phyloP scores from a whole-genome alignment of 225 moss, liverwort and hornwort species.

The Physcomitrellopsis africana region DNA sequence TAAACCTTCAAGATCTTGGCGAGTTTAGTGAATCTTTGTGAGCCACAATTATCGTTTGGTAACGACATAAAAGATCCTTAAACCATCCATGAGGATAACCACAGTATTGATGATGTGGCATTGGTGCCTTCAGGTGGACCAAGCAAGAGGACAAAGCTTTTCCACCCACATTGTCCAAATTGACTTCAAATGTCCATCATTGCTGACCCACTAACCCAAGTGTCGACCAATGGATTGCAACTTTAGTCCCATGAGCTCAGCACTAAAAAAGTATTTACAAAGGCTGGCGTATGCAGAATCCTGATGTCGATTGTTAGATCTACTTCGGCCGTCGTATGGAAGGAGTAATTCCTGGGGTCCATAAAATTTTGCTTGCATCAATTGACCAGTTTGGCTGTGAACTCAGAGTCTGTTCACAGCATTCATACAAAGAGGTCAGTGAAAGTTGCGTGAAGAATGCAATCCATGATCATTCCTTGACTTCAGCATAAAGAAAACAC shows the following conservation, averaged over 20 bases:
- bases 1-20: too few relatives aligned
- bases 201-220: not conserved
- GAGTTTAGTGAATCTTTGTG: too few relatives aligned
- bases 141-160: too few relatives aligned
- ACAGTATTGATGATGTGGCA: too few relatives aligned
- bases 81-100: too few relatives aligned
- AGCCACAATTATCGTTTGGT: too few relatives aligned
- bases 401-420: conserved; percentile 59
- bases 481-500: not conserved
- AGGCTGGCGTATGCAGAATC: not conserved
- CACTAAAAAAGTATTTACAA: not conserved
- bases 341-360: conserved; percentile 67
- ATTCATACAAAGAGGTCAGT: conserved; percentile 20
- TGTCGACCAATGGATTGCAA: not conserved
- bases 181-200: not conserved
- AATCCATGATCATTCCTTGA: conserved; percentile 4
- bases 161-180: not conserved
- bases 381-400: conserved; percentile 76
- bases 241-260: too few relatives aligned
- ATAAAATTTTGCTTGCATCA: conserved; percentile 74
- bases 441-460: conserved; percentile 6
- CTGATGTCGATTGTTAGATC: conserved; percentile 1
- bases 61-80: too few relatives aligned
- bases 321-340: conserved; percentile 53
- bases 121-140: too few relatives aligned